Percentiles rank a stretch among this genome's conserved stretches.
phyloP scores from a whole-genome alignment of 2,329 filamentous ascomycete genomes.

The Botrytis paeoniae region DNA sequence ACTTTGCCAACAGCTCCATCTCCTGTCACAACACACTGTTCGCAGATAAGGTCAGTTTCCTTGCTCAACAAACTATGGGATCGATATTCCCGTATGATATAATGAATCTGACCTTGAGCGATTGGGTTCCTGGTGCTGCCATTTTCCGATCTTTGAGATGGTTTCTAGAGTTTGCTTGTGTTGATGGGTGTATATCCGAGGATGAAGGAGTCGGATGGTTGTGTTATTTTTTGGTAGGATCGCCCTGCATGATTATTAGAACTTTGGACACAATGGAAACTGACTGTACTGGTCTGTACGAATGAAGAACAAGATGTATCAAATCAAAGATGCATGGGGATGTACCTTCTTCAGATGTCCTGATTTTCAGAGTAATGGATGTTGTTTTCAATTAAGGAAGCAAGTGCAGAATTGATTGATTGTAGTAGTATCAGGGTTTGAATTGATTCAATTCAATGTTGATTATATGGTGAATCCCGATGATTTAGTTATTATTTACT shows the following conservation, averaged over 20 bases:
- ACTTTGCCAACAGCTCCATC: slow-evolving; percentile 99
- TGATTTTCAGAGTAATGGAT: neutral
- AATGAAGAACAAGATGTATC: neutral
- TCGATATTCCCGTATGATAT: neutral
- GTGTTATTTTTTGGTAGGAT: slow-evolving; percentile 4
- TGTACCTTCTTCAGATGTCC: neutral
- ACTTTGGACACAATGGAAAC: neutral
- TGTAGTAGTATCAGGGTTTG: neutral
- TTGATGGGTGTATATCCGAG: neutral
- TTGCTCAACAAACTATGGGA: neutral
- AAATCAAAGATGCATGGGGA: neutral
- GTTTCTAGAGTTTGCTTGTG: neutral
- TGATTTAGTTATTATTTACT: neutral
- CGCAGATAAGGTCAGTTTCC: slow-evolving; percentile 8
- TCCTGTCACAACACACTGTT: slow-evolving; percentile 94
- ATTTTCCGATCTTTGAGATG: slow-evolving; percentile 2
- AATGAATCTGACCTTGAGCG: slow-evolving; percentile 20
- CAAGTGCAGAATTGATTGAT: neutral
- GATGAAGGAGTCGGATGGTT: neutral
- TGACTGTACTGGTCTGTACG: neutral
- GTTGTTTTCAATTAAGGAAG: neutral
- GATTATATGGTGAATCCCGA: neutral
- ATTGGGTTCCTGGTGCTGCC: slow-evolving; percentile 17
- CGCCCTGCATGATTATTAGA: neutral
- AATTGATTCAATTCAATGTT: neutral